Conservation (phyloP, 345 rosid species). For the Luvunga scandens region DNA sequence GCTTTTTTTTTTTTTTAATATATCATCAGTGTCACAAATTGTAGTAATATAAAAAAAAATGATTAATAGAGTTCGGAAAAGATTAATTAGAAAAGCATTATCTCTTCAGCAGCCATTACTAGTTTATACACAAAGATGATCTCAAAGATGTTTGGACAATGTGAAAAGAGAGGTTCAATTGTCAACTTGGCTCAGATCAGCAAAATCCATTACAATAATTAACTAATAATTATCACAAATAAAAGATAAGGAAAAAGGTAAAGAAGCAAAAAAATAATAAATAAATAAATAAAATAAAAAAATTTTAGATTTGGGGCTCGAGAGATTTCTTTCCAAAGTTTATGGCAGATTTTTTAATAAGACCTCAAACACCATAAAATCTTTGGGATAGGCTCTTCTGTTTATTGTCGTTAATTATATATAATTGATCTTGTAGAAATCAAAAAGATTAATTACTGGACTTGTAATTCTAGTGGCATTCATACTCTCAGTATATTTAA, state of each 20-base stretch:
- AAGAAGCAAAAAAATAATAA: too few relatives aligned
- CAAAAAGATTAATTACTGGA: too few relatives aligned
- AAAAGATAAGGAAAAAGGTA: neutral
- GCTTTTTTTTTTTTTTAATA: too few relatives aligned
- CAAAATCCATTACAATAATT: neutral
- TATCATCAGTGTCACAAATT: too few relatives aligned
- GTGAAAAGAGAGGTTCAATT: neutral
- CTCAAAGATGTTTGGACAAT: neutral
- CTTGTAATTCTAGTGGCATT: too few relatives aligned
- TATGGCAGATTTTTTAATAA: neutral
- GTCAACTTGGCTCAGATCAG: constrained; percentile 11
- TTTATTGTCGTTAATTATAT: neutral
- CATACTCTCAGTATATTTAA: too few relatives aligned
- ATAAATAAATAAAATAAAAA: neutral
- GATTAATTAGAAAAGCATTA: too few relatives aligned
- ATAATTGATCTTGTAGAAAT: too few relatives aligned
- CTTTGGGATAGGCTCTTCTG: neutral
- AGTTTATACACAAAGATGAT: neutral
- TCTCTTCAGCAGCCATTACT: neutral
- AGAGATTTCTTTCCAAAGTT: neutral
- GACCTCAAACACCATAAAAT: neutral
- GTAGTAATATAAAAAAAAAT: too few relatives aligned
- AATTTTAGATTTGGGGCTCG: constrained; percentile 5
- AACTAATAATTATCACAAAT: neutral
- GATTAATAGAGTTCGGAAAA: too few relatives aligned